Base-by-base conservation (phyloP, 2,329 filamentous ascomycete species). In the Aspergillus ruber region DNA sequence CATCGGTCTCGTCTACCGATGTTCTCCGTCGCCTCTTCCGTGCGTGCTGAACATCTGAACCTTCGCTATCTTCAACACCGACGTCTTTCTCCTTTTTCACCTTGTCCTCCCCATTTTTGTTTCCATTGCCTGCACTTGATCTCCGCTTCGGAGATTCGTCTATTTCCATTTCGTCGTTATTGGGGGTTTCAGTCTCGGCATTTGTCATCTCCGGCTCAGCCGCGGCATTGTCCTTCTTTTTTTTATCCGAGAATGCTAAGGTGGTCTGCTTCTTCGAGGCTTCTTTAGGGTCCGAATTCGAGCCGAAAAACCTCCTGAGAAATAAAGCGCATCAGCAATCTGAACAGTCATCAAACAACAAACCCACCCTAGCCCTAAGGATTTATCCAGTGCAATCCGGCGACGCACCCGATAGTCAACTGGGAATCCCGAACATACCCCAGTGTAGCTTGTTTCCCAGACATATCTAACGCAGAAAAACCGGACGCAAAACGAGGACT, bases 371-470 rank as follows among this genome's bases (percentile, higher is more conserved):
- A 42, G 40, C 4, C 21, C 13, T 29, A 12, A 42, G 6, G 3
- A 9, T 15, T 12, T 8, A 44, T 35, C 20, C 43, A 35, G 20
- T 25, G 20, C 32, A 27, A 10, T 35, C 25, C 27, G 35, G 53
- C 46, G 50, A 68, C 74, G 69, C 81, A 90, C 86, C 84, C 80
- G 68, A 91, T 73, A 58, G 84, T 88, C 64, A 78, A 81, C 75
- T 91, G 87, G 55, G 78, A 77, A 60, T 83, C 73, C 70, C 81
- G 84, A 53, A 91, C 89, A 73, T 93, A 95, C 90, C 88, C 88
- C 68, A 95, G 73, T 51, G 87, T 95, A 61, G 86, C 83, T 73
- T 95, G 89, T 66, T 88, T 90, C 43, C 57, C 40, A 9, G 40
- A 25, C 40, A 42, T 42, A 17, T 25, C 40, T 13, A 25, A 8